Evolutionary conservation across 2,329 filamentous ascomycete species (phyloP), one percentile per base, ranked within the genome.

Genomic region (Fusarium foetens): DNA sequence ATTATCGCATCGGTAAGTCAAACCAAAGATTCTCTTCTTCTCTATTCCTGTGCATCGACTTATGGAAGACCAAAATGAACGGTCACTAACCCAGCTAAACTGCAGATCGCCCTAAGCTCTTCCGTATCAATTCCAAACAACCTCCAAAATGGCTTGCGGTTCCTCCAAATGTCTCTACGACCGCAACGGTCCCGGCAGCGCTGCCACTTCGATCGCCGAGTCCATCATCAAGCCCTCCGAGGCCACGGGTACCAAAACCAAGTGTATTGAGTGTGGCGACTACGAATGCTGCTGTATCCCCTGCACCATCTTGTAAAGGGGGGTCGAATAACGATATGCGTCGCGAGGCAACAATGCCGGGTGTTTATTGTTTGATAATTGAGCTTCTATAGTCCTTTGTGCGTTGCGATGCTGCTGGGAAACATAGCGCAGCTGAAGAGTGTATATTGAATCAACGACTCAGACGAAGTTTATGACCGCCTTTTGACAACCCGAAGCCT

Each of bases 211-310:
- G 48, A 86, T 85, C 57, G 82, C 85, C 68, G 83, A 84, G 71
- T 84, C 79, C 74, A 86, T 89, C 75, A 76, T 88, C 72, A 88
- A 88, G 80, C 84, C 85, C 12, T 82, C 81, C 27, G 83, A 83
- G 52, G 82, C 82, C 77, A 85, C 84, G 4, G 83, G 76, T 45
- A 76, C 75, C 35, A 77, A 76, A 68, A 77, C 75, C 19, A 74
- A 73, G 42, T 77, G 76, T 65, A 77, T 77, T 36, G 76, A 77
- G 52, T 77, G 76, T 43, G 76, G 76, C 43, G 76, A 77, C 73
- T 77, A 75, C 62, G 76, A 86, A 55, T 89, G 86, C 77, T 89
- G 87, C 78, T 89, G 87, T 76, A 87, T 89, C 65, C 86, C 85
- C 27, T 89, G 87, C 70, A 82, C 80, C 13, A 82, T 88, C 41